Evolutionary conservation across 345 rosid genomes (phyloP).

Genomic region (Citrus sinensis): DVS_A1.0 CM039167.1:6919501-6920000

Average conservation of each 20-base stretch:
- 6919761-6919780: not conserved
- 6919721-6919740: not conserved
- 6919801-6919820: not conserved
- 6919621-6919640: not conserved
- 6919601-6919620: not conserved
- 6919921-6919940: constrained; percentile 7
- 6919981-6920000: too few species aligned
- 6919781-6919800: not conserved
- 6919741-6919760: not conserved
- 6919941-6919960: constrained; percentile 6
- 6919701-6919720: not conserved
- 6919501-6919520: not conserved
- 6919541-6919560: not conserved
- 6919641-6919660: not conserved
- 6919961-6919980: not conserved
- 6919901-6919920: constrained; percentile 98
- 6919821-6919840: not conserved
- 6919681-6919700: not conserved
- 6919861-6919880: constrained; percentile 97
- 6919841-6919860: constrained; percentile 37
- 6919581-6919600: not conserved
- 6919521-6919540: not conserved
- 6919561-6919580: not conserved
- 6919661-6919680: not conserved
- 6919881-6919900: constrained; percentile 96